These are phyloP conservation scores for Iberis amara DNA, from an alignment of 441 rosid species.

Conservation along the genomic window DNA sequence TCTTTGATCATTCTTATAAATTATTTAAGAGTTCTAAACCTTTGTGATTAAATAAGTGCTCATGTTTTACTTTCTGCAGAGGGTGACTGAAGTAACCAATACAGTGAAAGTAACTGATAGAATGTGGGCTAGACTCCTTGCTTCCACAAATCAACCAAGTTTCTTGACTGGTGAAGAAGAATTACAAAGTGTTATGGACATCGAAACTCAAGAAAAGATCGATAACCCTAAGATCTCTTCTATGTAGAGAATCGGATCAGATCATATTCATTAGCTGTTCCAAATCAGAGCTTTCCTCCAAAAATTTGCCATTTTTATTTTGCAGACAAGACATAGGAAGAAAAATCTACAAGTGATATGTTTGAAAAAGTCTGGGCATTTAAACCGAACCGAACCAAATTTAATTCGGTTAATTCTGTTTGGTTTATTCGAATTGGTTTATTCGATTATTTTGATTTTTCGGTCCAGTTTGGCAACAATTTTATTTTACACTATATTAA, in stretches of 20 bases:
- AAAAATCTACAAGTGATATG: slow-evolving; percentile 16
- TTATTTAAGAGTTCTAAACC: too few species aligned
- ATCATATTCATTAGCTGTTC: slow-evolving; percentile 8
- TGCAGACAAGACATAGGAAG: slow-evolving; percentile 16
- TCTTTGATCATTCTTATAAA: background rate
- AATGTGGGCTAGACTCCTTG: slow-evolving; percentile 81
- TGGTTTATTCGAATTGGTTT: too few species aligned
- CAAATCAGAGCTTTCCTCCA: too few species aligned
- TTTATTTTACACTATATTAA: too few species aligned
- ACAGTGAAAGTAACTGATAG: slow-evolving; percentile 62
- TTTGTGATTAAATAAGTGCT: background rate
- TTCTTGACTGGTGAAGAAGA: slow-evolving; percentile 42
- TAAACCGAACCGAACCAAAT: too few species aligned
- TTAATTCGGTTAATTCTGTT: background rate
- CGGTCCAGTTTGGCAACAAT: too few species aligned
- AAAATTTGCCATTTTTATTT: background rate
- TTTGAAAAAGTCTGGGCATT: background rate
- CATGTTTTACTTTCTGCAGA: slow-evolving; percentile 37
- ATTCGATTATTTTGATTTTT: too few species aligned
- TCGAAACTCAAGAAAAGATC: slow-evolving; percentile 34
- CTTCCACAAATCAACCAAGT: slow-evolving; percentile 76
- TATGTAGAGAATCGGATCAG: slow-evolving; percentile 29
- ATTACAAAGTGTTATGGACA: slow-evolving; percentile 34
- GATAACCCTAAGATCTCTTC: slow-evolving; percentile 39
- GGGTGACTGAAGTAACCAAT: slow-evolving; percentile 53